Base-by-base conservation (phyloP, 1,139 yeast genomes). In the Saccharomyces hybrid region DNA sequence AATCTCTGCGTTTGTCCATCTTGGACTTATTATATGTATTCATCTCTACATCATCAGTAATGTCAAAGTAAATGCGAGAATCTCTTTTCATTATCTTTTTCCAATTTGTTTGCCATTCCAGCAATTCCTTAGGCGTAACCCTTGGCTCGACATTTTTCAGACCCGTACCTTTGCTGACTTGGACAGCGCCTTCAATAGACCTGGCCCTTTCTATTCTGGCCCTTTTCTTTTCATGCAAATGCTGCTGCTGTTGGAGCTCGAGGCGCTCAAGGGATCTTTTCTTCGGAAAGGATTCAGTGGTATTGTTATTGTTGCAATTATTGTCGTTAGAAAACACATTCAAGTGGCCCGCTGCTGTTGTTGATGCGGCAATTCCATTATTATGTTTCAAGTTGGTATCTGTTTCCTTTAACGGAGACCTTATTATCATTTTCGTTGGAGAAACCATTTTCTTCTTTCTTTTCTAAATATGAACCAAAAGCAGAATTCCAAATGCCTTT, bases 41-140 rank as follows among this genome's bases (percentile, higher is more conserved):
- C 49, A 71, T 63, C 7, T 75, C 67, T 14, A 60, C 56, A 5
- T 62, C 76, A 48, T 89, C 95, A 56, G 82, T 78, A 41, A 81
- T 78, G 69, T 90, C 97, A 67, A 91, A 89, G 69, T 88, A 93
- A 23, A 89, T 86, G 29, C 81, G 80, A 31, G 91, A 81, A 55
- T 78, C 82, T 49, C 69, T 61, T 53, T 79, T 78, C 87, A 91
- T 84, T 60, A 88, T 87, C 56, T 78, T 77, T 53, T 83, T 76
- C 96, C 97, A 91, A 55, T 85, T 83, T 51, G 76, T 76, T 65
- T 88, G 91, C 98, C 98, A 91, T 60, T 77, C 80, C 52, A 74
- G 71, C 53, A 85, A 69, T 58, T 84, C 88, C 42, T 61, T 64
- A 25, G 67, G 65, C 11, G 65, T 56, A 16, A 63, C 62, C 51